Base-by-base conservation (phyloP, 1,284 basidiomycete species). In the Rhodotorula sp. region DNA sequence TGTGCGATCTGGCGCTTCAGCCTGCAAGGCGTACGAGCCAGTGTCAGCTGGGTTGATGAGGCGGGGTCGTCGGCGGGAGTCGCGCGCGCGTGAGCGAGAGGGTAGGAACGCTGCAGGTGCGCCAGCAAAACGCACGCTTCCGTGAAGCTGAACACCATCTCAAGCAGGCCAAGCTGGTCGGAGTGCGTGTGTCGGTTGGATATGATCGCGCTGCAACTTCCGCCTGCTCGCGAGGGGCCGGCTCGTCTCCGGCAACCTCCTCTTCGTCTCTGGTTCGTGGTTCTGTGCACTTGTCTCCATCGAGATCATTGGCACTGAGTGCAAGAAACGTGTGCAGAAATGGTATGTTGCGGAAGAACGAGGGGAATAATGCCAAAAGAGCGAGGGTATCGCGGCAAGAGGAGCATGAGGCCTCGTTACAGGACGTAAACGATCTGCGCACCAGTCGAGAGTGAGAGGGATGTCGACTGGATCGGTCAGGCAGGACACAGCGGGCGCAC, bases 1-100 rank as follows among this genome's bases (percentile, higher is more conserved):
- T 96, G 91, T 81, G 91, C 89, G 68, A 97, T 93, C 82, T 88
- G 90, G 82, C 94, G 90, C 91, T 92, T 93, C 76, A 96, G 83
- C n/a, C 73, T 74, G 61, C 29, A 4, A 22, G 11, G 13, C 30
- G 13, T n/a, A 27, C 10, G 44, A 5, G 11, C 22, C 7, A 29
- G 57, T 24, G 59, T 24, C 24, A 51, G n/a, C 24, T 13, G n/a
- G 17, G n/a, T 17, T 20, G 27, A 27, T 8, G 27, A 19, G 27
- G 19, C 34, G 27, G 24, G 55, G 10, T n/a, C 24, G 55, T 17
- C 7, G 24, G 24, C 22, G 36, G 15, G 36, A 44, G 36, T n/a
- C 27, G 24, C n/a, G 55, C 55, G 55, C 34, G 54, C 36, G n/a
- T 36, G 15, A 11, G 9, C 20, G 36, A 5, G n/a, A 7, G 22